phyloP scores from a whole-genome alignment of 305 asterid species.

The Andrographis paniculata region DNA sequence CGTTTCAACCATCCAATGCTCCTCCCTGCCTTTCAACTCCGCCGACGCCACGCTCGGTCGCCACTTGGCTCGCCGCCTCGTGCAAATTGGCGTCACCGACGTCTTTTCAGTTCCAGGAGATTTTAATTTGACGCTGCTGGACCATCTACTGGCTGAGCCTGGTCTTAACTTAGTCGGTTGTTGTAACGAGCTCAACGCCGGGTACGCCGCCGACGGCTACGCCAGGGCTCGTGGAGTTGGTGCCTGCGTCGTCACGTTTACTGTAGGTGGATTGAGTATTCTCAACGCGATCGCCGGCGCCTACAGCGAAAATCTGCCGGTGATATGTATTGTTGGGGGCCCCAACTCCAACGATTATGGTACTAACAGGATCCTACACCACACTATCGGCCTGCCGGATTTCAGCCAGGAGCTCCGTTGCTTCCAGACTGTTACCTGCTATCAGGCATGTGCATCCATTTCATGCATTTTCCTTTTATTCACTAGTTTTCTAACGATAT shows the following conservation, averaged over 20 bases:
- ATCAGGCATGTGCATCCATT: slow-evolving; percentile 36
- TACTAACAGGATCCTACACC: slow-evolving; percentile 66
- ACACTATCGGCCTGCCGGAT: slow-evolving; percentile 86
- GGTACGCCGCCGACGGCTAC: slow-evolving; percentile 86
- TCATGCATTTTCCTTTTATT: no score
- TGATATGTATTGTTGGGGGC: slow-evolving; percentile 83
- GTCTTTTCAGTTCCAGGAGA: slow-evolving; percentile 82
- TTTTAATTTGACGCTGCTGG: slow-evolving; percentile 67
- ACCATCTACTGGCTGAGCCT: slow-evolving; percentile 74
- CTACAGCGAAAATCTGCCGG: slow-evolving; percentile 78
- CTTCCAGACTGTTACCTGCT: slow-evolving; percentile 85
- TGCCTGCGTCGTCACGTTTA: slow-evolving; percentile 80
- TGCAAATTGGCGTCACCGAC: slow-evolving; percentile 59
- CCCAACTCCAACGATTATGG: slow-evolving; percentile 89
- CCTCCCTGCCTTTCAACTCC: slow-evolving; percentile 28
- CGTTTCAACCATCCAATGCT: slow-evolving; percentile 30
- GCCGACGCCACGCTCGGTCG: slow-evolving; percentile 77
- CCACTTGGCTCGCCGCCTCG: slow-evolving; percentile 83
- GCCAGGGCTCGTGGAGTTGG: slow-evolving; percentile 88
- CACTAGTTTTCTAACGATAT: neutral
- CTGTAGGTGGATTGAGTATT: slow-evolving; percentile 82
- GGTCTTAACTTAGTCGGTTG: slow-evolving; percentile 70
- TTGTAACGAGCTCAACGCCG: slow-evolving; percentile 92
- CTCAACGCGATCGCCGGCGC: slow-evolving; percentile 93
- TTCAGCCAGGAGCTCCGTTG: slow-evolving; percentile 83